Base-by-base conservation (phyloP, 2,329 filamentous ascomycete species). In the Pseudogymnoascus destructans region DNA sequence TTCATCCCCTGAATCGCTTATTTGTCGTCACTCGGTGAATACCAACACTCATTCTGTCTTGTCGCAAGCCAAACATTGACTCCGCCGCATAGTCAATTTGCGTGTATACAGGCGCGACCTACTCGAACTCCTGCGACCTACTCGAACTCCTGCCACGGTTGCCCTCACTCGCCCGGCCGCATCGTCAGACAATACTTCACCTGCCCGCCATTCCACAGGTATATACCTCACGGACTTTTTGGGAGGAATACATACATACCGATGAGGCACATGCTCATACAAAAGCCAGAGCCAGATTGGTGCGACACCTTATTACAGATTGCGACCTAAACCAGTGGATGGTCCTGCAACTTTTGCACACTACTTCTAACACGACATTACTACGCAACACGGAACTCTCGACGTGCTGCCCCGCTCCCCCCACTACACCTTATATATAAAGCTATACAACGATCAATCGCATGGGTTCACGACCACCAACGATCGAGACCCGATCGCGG, bases 401-500 rank as follows among this genome's bases (percentile, higher is more conserved):
- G 15, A 52, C 46, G 23, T 30, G 46, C 46, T 52, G 5, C 9
- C 46, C 46, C 46, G 46, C 46, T 52, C 2, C n/a, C 46, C 46
- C 46, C 23, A 52, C 9, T 52, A 52, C 10, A 30, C 25, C 25
- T 27, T 30, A 17, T 17, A 52, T 52, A 52, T 9, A 10, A 30
- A 52, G 25, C 23, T 30, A 17, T 11, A 52, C 2, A 52, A 52
- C 46, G 15, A 52, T 52, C 46, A 52, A 30, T 30, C 46, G 46
- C 46, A 70, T 70, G 68, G 62, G 66, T 33, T 62, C 59, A 46
- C 62, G 66, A 60, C 67, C 68, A 19, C 62, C 61, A 33, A 67
- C 63, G 52, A 67, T 70, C 55, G 68, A 69, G 57, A 59, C 67
- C 10, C 64, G 66, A 59, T 66, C 67, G 23, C 66, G 67, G 46